Base-by-base conservation (phyloP, 257 asterid genomes). In the Solanum dulcamara region DNA sequence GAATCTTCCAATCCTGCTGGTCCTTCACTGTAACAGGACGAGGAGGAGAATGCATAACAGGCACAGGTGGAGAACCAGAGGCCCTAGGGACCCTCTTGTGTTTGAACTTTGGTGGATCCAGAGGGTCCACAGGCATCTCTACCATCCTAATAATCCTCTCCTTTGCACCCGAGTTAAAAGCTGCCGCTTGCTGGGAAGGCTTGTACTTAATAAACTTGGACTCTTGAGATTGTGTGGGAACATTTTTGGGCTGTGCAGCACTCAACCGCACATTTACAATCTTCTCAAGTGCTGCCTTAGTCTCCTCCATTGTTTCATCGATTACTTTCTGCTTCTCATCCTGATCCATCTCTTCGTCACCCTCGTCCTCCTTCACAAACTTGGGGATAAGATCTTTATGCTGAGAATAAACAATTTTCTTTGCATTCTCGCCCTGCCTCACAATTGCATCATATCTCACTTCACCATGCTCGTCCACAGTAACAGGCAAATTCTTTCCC, bases 1-100 rank as follows among this genome's bases (percentile, higher is more conserved):
- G 97, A 77, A 96, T 96, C 88, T 96, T 94, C 98, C 97, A 93
- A 86, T 96, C 99, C 81, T 94, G 97, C 87, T 96, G 97, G 88
- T 94, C 98, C 87, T 95, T 96, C 83, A 95, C 97, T 81, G 98
- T 94, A 60, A 96, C 98, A 1, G 97, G 95, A 38, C 98, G 95
- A 59, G 98, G 98, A 6, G 96, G 99, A 86, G 98, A 96, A 85
- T 92, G 99, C 98, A 96, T 95, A 38, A 96, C 94, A 0, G 99
- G 98, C 80, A 95, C 99, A 0, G 98, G 99, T 11, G 99, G 99
- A 50, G 99, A 96, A 37, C 99, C 97, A 2, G 98, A 94, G 33
- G 99, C 99, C 88, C 91, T 94, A 0, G 97, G 98, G 70, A 96
- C 97, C 89, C 94, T 90, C 93, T 96, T 95, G 85, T 96, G 97